Evolutionary conservation across 2,329 filamentous ascomycete species (phyloP), one percentile per base, ranked within the genome.

Genomic region (Clarireedia hainanense): DNA sequence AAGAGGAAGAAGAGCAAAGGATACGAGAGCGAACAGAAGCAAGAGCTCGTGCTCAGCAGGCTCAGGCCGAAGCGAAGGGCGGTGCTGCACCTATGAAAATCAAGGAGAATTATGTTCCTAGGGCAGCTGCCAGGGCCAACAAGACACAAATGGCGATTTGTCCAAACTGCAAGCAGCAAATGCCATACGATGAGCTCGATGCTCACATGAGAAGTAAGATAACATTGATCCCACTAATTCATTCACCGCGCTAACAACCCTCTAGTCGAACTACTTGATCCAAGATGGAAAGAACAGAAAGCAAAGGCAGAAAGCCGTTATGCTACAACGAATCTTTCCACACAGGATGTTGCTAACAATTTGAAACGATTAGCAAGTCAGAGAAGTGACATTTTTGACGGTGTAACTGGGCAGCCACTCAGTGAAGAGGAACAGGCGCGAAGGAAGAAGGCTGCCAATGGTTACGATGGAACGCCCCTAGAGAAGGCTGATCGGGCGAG

Each of bases 221-320:
- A 37, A 49, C 43, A 40, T 43, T 34, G 30, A 23, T 43, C 20
- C 24, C 39, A 9, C 9, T 39, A 14, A 24, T 3, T 2, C 56
- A 37, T 17, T 40, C 42, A 9, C 24, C 9, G 46, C 37, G 57
- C 63, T 63, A 61, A 62, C 58, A 57, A 36, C 43, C 7, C 27
- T 47, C 36, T 60, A 80, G 78, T 97, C 69, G 92, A 97, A 73
- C 80, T 96, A 47, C 80, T 96, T 57, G 92, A 97, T 69, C 92
- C 92, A 0, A 83, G 88, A 57, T 97, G 92, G 91, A 95, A 95
- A 70, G 91, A 96, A 69, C 91, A 97, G 70, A 90, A 91, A 64
- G 88, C 89, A 57, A 95, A 95, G 70, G 84, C 89, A 15, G 90
- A 96, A 47, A 84, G 88, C 12, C 86, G 92, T 60, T 89, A 87